Evolutionary conservation across 2,329 filamentous ascomycete species (phyloP), one percentile per base, ranked within the genome.

Genomic region (Botrytis fabae): DNA sequence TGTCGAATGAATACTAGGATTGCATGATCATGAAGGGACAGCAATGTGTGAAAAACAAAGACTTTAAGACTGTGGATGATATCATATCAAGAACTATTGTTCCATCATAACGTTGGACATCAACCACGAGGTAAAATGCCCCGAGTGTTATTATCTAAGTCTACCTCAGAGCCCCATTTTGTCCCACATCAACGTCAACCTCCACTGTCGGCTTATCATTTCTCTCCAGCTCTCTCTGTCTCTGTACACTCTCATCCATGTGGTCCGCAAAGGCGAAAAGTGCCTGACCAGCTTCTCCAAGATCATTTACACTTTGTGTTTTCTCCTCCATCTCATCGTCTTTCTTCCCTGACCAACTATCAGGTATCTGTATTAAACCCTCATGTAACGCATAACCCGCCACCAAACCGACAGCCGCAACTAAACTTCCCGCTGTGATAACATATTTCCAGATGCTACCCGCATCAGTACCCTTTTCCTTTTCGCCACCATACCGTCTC

Each of bases 341-440:
- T 72, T 32, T 73, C 70, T 69, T 76, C 66, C 16, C 73, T 70
- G 38, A 20, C 44, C 48, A 48, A 32, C 18, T 73, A 68, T 51
- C 60, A 63, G 73, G 75, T 20, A 76, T 72, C n/a, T 75, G 75
- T 22, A 82, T 76, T 4, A 81, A 72, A 28, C 80, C 82, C 70
- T 80, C 75, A 70, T 81, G 80, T 48, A 80, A 76, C 64, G 78
- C 79, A 75, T 78, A 82, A 35, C 79, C 80, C 28, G 80, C 73
- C 44, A 80, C 75, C n/a, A 80, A 61, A 4, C 77, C 79, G 1
- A 80, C 73, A 32, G 78, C 77, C 48, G 78, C 79, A 54, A 80
- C 74, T 10, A 81, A 62, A 20, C 78, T 76, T 4, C 78, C 76
- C 61, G 80, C 62, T 20, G 76, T 70, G 3, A 75, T 73, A 16